A percentile compares a stretch with the other conserved stretches of the same genome.
These are phyloP conservation scores for Schoenoplectus tabernaemontani DNA, from an alignment of 202 grass and related monocot genomes.

Conservation along the genomic window DNA sequence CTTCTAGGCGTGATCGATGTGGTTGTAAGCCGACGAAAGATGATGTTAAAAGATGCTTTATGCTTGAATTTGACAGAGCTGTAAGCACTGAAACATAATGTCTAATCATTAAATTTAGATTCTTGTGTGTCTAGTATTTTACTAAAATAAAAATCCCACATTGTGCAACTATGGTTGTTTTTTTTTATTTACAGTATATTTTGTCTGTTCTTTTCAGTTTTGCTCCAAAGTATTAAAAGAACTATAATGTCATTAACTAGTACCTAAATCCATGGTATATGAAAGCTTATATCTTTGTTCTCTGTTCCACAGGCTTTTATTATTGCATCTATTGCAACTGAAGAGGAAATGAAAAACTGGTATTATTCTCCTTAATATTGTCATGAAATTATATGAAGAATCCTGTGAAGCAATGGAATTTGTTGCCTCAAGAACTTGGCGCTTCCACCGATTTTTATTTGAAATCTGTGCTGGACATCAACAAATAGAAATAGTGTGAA, in stretches of 20 bases:
- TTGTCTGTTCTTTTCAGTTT: not conserved
- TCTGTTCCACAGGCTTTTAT: conserved; percentile 67
- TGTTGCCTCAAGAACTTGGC: not conserved
- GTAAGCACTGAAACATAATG: conserved; percentile 39
- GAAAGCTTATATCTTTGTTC: not conserved
- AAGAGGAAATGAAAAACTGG: conserved; percentile 96
- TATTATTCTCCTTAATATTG: conserved; percentile 30
- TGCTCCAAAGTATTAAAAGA: not conserved
- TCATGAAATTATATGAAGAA: not conserved
- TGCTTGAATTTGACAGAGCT: conserved; percentile 93
- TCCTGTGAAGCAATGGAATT: not conserved
- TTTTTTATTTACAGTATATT: too few relatives aligned
- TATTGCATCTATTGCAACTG: conserved; percentile 91
- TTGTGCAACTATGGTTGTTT: not conserved
- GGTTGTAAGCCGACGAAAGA: conserved; percentile 91
- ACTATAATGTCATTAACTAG: not conserved
- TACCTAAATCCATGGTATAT: not conserved
- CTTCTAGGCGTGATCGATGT: conserved; percentile 90
- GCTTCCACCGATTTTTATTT: not conserved
- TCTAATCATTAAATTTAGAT: not conserved
- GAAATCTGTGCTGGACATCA: not conserved
- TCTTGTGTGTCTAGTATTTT: too few relatives aligned
- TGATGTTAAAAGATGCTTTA: conserved; percentile 97
- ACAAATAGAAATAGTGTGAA: not conserved
- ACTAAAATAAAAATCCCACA: not conserved